Base-by-base conservation (phyloP, 2,329 filamentous ascomycete genomes). In the Huntiella omanensis region DNA sequence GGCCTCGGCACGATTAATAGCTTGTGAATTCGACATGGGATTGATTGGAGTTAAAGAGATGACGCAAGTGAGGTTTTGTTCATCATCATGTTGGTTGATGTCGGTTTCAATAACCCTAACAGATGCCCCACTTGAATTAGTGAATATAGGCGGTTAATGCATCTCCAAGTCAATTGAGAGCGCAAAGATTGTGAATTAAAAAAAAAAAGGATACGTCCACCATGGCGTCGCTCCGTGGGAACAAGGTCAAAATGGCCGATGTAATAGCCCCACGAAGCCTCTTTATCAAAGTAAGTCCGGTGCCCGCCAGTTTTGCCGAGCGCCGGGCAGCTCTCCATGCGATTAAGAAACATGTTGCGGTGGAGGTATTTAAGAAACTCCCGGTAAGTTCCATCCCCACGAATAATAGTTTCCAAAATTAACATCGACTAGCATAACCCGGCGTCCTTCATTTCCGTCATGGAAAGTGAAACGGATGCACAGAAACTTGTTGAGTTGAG, bases 251-350 rank as follows among this genome's bases (percentile, higher is more conserved):
- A 19, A 15, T 13, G n/a, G 11, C 32, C 4, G 37, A 39, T 5
- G 19, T 32, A 6, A n/a, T 49, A 12, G 49, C 28, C 17, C 40
- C 40, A 16, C 42, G 51, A 32, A 51, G 49, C 5, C 16, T 52
- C 8, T 52, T 51, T 49, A 53, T 76, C 51, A 64, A 62, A 34
- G 71, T 74, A 15, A 56, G 59, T n/a, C 73, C 72, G 11, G 54
- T 64, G 10, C 72, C 73, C 8, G 54, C 59, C n/a, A 68, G 52
- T 40, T 67, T 76, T 52, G 62, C 64, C 28, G 70, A 76, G 57
- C 67, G 72, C 5, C 68, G 71, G 17, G 70, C 70, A 5, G 62
- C 76, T 15, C 59, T 76, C 33, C 65, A 67, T 38, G 62, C 66
- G 22, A 59, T 76, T 16, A 64, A 72, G 57, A 60, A 62, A 46